phyloP scores from a whole-genome alignment of 2,329 filamentous ascomycete species.

The Fusarium beomiforme region DNA sequence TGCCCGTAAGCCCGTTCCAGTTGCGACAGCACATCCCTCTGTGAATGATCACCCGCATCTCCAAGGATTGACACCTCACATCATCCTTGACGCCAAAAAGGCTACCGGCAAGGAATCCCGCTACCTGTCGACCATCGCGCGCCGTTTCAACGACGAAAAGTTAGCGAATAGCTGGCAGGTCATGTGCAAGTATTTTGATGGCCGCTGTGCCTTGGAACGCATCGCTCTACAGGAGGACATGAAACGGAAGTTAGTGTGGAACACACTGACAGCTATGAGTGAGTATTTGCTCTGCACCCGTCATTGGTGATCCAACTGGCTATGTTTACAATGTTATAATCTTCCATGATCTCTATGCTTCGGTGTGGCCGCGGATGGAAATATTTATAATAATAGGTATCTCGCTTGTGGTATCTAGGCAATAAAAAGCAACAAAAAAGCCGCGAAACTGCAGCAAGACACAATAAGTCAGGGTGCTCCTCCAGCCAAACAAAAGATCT shows the following conservation, averaged over 20 bases:
- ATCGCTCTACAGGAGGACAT: slow-evolving; percentile 86
- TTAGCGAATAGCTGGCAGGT: slow-evolving; percentile 75
- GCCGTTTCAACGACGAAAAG: slow-evolving; percentile 64
- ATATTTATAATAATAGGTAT: slow-evolving; percentile 30
- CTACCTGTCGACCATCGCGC: slow-evolving; percentile 71
- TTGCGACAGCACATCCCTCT: slow-evolving; percentile 64
- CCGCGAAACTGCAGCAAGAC: slow-evolving; percentile 41
- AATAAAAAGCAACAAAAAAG: slow-evolving; percentile 41
- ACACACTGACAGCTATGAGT: slow-evolving; percentile 70
- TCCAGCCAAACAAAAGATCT: slow-evolving; percentile 21
- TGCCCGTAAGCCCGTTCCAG: slow-evolving; percentile 60
- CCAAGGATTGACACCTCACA: slow-evolving; percentile 66
- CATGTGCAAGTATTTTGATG: slow-evolving; percentile 89
- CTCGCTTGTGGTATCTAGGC: slow-evolving; percentile 44
- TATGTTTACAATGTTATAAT: not conserved
- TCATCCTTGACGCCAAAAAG: slow-evolving; percentile 82
- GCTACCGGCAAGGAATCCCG: slow-evolving; percentile 81
- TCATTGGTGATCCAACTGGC: slow-evolving; percentile 68
- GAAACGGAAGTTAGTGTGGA: slow-evolving; percentile 84
- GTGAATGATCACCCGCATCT: slow-evolving; percentile 67
- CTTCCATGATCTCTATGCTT: not conserved
- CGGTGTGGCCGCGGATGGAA: slow-evolving; percentile 16
- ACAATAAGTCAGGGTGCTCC: slow-evolving; percentile 34
- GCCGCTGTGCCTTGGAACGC: slow-evolving; percentile 83
- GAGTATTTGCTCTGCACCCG: slow-evolving; percentile 74